Evolutionary conservation across 805 yeast genomes (phyloP).

Genomic region (Myxozyma kluyveri): DNA sequence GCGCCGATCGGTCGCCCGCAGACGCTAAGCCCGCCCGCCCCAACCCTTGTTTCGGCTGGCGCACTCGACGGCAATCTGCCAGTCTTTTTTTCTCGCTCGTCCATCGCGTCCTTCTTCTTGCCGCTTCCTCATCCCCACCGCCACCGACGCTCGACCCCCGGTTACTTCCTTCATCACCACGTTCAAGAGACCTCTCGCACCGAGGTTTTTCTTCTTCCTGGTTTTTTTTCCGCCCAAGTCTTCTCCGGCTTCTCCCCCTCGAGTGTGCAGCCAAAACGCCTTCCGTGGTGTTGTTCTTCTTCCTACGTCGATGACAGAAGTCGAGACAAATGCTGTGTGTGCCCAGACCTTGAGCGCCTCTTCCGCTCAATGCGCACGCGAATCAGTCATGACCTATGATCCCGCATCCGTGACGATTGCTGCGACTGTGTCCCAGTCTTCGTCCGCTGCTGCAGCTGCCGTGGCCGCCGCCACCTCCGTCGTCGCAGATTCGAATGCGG

Average conservation of each 20-base stretch:
- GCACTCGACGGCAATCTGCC: background rate
- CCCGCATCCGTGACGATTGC: conserved; percentile 10
- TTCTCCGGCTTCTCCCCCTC: background rate
- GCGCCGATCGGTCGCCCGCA: no score
- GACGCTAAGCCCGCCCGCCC: no score
- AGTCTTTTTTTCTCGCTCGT: background rate
- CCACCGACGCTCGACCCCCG: no score
- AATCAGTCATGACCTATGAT: conserved; percentile 12
- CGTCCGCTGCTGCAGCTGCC: conserved; percentile 6
- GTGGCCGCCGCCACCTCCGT: background rate
- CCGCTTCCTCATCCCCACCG: background rate
- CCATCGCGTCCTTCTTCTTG: background rate
- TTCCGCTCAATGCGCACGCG: conserved; percentile 4
- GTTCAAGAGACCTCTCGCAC: no score
- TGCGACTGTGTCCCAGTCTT: background rate
- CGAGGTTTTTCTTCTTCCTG: conserved; percentile 1
- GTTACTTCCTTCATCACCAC: no score
- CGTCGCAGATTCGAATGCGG: conserved; percentile 3
- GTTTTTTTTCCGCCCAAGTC: background rate
- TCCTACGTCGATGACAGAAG: conserved; percentile 29
- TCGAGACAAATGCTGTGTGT: conserved; percentile 31
- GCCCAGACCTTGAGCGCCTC: conserved; percentile 27
- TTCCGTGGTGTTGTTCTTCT: conserved; percentile 5
- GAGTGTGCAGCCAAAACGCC: conserved; percentile 2
- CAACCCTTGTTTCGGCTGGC: no score